phyloP scores from a whole-genome alignment of 2,329 filamentous ascomycete species.

The Amesomyces nigricolor region DNA sequence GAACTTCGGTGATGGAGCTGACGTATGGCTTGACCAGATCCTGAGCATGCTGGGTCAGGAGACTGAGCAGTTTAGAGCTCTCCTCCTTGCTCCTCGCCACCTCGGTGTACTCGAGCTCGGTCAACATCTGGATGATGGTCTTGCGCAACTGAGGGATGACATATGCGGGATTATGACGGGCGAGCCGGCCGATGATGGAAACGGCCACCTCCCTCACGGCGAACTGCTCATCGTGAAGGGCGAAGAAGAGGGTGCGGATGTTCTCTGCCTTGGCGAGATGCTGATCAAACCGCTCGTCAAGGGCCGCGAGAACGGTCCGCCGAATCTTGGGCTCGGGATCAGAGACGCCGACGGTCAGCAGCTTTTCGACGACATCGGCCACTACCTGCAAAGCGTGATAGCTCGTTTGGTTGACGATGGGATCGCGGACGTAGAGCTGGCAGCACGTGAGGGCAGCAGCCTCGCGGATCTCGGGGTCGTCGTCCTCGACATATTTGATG shows the following conservation, averaged over 20 bases:
- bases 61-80: conserved; percentile 84
- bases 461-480: conserved; percentile 87
- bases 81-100: conserved; percentile 93
- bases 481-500: conserved; percentile 95
- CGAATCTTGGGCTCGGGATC: conserved; percentile 87
- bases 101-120: conserved; percentile 93
- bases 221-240: conserved; percentile 92
- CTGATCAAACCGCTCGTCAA: conserved; percentile 90
- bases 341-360: conserved; percentile 89
- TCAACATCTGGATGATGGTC: conserved; percentile 90
- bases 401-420: conserved; percentile 96
- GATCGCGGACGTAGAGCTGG: conserved; percentile 93
- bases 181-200: conserved; percentile 89
- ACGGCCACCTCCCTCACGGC: conserved; percentile 91
- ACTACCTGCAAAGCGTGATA: conserved; percentile 96
- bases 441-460: conserved; percentile 95
- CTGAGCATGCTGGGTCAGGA: conserved; percentile 89
- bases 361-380: conserved; percentile 93
- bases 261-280: conserved; percentile 98
- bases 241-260: conserved; percentile 89
- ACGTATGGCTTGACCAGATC: conserved; percentile 94
- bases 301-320: conserved; percentile 76
- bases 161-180: conserved; percentile 88
- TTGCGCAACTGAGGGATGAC: conserved; percentile 95
- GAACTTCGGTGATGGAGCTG: conserved; percentile 87